phyloP scores from a whole-genome alignment of 1,284 basidiomycete species.

The Xerocomus nothofagi region DNA sequence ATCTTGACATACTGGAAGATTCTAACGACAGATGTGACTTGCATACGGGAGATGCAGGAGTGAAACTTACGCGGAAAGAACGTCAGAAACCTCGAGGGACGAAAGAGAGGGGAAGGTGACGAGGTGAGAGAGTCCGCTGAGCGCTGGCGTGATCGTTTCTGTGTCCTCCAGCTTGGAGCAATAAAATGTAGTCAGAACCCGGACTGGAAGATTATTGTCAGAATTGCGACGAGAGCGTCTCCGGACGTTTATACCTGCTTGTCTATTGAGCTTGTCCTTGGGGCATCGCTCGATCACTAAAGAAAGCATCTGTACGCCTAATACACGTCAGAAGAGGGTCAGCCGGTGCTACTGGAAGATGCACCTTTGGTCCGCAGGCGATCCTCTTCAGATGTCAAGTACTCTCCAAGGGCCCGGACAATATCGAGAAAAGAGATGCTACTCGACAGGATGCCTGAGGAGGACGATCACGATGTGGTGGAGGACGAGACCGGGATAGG shows the following conservation, averaged over 20 bases:
- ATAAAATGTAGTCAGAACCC: conserved; percentile 83
- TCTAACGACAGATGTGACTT: conserved; percentile 40
- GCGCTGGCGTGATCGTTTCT: conserved; percentile 75
- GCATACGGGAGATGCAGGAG: not conserved
- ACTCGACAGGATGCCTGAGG: conserved; percentile 64
- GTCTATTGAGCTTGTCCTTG: conserved; percentile 69
- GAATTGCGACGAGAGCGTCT: not conserved
- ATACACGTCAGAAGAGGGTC: conserved; percentile 11
- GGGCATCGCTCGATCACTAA: conserved; percentile 63
- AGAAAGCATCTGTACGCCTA: conserved; percentile 79
- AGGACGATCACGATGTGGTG: conserved; percentile 13
- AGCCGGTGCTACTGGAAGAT: conserved; percentile 6
- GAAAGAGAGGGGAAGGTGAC: conserved; percentile 67
- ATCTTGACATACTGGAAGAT: conserved; percentile 80
- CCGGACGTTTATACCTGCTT: conserved; percentile 62
- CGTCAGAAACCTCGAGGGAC: conserved; percentile 67
- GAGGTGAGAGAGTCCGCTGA: conserved; percentile 73
- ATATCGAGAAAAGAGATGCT: conserved; percentile 70
- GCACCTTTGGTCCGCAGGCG: conserved; percentile 76
- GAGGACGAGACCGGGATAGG: conserved; percentile 10
- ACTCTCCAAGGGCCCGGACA: conserved; percentile 86
- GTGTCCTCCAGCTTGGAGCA: conserved; percentile 84
- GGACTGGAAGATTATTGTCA: conserved; percentile 48
- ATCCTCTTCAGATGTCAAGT: conserved; percentile 85
- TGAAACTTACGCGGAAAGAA: conserved; percentile 64